These are phyloP conservation scores for Carallia pectinifolia DNA, from an alignment of 345 rosid genomes.

Conservation along the genomic window DNA sequence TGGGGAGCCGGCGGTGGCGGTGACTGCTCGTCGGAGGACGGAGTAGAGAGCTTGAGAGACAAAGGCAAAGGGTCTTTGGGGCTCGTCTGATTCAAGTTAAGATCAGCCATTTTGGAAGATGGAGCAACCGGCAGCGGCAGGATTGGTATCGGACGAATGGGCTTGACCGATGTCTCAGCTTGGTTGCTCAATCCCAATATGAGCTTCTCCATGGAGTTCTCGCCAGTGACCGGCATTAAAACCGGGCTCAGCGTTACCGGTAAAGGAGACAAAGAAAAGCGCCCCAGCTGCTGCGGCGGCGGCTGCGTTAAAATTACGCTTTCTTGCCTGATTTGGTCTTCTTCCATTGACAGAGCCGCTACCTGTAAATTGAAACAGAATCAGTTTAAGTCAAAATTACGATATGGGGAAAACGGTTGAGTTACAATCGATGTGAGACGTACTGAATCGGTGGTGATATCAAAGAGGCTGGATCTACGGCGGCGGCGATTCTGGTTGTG, in stretches of 20 bases:
- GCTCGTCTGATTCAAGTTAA: constrained; percentile 43
- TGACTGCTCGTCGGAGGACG: constrained; percentile 47
- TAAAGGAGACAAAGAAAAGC: constrained; percentile 31
- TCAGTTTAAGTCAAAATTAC: not conserved
- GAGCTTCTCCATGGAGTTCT: constrained; percentile 29
- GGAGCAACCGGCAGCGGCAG: constrained; percentile 59
- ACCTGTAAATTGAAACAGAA: constrained; percentile 29
- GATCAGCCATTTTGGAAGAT: constrained; percentile 64
- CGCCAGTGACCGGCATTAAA: constrained; percentile 21
- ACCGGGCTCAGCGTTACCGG: constrained; percentile 23
- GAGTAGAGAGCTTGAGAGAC: constrained; percentile 50
- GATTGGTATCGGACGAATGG: constrained; percentile 48
- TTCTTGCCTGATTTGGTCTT: constrained; percentile 32
- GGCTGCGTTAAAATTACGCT: constrained; percentile 14
- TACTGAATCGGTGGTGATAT: constrained; percentile 62
- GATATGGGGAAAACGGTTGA: not conserved
- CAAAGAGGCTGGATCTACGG: constrained; percentile 76
- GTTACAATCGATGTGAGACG: not conserved
- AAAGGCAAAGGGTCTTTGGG: constrained; percentile 39
- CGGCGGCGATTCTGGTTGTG: constrained; percentile 62
- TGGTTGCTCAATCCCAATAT: constrained; percentile 25
- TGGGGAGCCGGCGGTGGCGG: constrained; percentile 36
- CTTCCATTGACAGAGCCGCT: constrained; percentile 38
- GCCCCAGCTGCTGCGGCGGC: constrained; percentile 21
- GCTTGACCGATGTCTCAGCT: constrained; percentile 24